Evolutionary conservation across 192 early-diverging fungal genomes (phyloP).

Genomic region (Umbelopsis vinacea): DNA sequence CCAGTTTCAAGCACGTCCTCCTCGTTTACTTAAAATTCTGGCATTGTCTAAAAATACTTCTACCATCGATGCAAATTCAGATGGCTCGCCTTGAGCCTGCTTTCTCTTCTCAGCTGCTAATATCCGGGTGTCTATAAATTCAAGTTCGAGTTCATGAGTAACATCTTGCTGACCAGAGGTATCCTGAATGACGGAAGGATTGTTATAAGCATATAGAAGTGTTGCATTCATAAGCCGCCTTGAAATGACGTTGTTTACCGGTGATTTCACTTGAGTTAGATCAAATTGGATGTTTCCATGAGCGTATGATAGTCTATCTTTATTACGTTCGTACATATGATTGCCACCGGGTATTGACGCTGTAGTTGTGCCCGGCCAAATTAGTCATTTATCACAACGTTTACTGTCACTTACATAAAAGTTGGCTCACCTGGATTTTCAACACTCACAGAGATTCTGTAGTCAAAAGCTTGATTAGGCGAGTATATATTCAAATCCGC

Average conservation of each 20-base stretch:
- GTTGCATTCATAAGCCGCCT: too few relatives aligned
- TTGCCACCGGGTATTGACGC: slow-evolving; percentile 48
- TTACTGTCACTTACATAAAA: neutral
- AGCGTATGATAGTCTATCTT: slow-evolving; percentile 87
- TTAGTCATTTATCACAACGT: slow-evolving; percentile 40
- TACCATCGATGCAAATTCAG: slow-evolving; percentile 72
- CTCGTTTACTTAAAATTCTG: slow-evolving; percentile 52
- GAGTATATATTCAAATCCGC: slow-evolving; percentile 87
- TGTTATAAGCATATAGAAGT: too few relatives aligned
- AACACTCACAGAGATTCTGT: slow-evolving; percentile 82
- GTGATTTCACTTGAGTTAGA: slow-evolving; percentile 79
- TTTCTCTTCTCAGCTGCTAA: slow-evolving; percentile 68
- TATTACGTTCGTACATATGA: slow-evolving; percentile 69
- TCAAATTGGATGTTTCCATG: slow-evolving; percentile 87
- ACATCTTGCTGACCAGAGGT: slow-evolving; percentile 54
- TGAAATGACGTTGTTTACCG: slow-evolving; percentile 36
- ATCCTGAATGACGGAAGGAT: slow-evolving; percentile 27
- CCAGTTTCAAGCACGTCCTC: slow-evolving; percentile 4
- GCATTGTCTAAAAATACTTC: slow-evolving; percentile 83
- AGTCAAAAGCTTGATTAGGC: slow-evolving; percentile 81
- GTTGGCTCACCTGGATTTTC: slow-evolving; percentile 46
- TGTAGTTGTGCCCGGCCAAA: slow-evolving; percentile 4
- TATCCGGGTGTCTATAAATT: slow-evolving; percentile 64
- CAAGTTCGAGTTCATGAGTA: slow-evolving; percentile 85
- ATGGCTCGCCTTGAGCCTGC: slow-evolving; percentile 57